Percentiles rank a stretch among this genome's conserved stretches.
phyloP scores from a whole-genome alignment of 441 rosid species.

The Viola pubescens region DNA sequence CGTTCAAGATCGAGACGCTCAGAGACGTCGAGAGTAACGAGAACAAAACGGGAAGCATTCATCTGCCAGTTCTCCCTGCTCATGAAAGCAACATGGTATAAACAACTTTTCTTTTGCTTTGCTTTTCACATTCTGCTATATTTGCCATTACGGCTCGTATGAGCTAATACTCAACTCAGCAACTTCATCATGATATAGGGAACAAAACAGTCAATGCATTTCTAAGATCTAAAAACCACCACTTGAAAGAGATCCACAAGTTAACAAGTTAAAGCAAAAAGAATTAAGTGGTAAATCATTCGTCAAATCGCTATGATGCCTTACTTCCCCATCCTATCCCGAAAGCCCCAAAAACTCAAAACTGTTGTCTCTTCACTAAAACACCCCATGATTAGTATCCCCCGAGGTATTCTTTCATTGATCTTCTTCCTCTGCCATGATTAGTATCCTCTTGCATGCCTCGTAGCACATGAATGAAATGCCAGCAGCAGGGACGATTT shows the following conservation, averaged over 20 bases:
- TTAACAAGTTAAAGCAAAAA: background rate
- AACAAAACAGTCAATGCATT: background rate
- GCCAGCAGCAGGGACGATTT: slow-evolving; percentile 94
- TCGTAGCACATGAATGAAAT: slow-evolving; percentile 97
- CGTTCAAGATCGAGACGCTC: too few species aligned
- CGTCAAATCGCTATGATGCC: background rate
- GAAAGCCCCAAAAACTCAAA: background rate
- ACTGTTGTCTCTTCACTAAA: background rate
- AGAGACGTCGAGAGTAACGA: too few species aligned
- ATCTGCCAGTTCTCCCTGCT: too few species aligned
- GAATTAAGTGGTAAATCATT: too few species aligned
- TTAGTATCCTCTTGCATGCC: slow-evolving; percentile 76
- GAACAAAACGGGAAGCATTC: too few species aligned
- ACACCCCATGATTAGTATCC: background rate
- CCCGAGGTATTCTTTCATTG: too few species aligned
- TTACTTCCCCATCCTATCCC: background rate
- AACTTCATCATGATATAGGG: too few species aligned
- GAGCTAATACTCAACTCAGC: too few species aligned
- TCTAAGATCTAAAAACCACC: background rate
- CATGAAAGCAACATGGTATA: too few species aligned
- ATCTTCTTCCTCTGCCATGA: slow-evolving; percentile 14
- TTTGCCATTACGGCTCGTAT: too few species aligned
- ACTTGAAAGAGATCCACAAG: background rate
- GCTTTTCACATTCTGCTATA: too few species aligned
- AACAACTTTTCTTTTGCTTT: too few species aligned